Base-by-base conservation (phyloP, 352 stramenopile species). In the Globisporangium paddicum region DNA sequence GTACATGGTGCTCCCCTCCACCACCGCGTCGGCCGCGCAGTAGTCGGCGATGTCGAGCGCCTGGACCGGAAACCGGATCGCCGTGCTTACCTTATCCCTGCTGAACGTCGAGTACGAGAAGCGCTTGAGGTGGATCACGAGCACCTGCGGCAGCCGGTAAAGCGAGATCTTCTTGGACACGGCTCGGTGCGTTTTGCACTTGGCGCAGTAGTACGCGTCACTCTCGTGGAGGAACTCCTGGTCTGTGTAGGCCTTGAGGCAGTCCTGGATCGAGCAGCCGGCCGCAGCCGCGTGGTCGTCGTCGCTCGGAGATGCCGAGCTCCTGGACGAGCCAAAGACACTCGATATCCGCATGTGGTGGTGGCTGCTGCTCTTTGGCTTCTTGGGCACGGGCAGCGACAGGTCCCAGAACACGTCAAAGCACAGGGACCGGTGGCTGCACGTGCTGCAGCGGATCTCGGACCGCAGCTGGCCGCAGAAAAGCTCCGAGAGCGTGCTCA, bases 41-140 rank as follows among this genome's bases (percentile, higher is more conserved):
- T 78, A 93, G n/a, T 86, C 76, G 7, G 67, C 64, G 23, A 96
- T 40, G 50, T 96, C 79, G 19, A 96, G 70, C 30, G 64, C 72
- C 7, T 81, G 62, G 2, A 66, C 58, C 0, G 86, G 86, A 56
- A 88, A 87, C 19, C 61, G 74, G 56, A 96, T 84, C 26, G 62
- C 63, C 2, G 78, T 88, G 18, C 48, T 88, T 28, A 94, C 75
- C 52, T 96, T 96, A 65, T 90, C 79, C 32, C 82, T 68, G 51
- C 79, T 89, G 51, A 86, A 82, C 2, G 70, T 87, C 19, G 79
- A 94, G 64, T 82, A 93, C 35, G 75, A 82, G 47, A 97, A 97
- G 1, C 89, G 84, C 68, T 97, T 97, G 35, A 97, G 74, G 59
- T 97, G 90, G 26, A 97, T 37, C 28, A 97, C 79, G 35, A 97